Percentiles rank a stretch among this genome's conserved stretches.
These are phyloP conservation scores for Pythium periplocum DNA, from an alignment of 352 stramenopile species.

Conservation along the genomic window DNA sequence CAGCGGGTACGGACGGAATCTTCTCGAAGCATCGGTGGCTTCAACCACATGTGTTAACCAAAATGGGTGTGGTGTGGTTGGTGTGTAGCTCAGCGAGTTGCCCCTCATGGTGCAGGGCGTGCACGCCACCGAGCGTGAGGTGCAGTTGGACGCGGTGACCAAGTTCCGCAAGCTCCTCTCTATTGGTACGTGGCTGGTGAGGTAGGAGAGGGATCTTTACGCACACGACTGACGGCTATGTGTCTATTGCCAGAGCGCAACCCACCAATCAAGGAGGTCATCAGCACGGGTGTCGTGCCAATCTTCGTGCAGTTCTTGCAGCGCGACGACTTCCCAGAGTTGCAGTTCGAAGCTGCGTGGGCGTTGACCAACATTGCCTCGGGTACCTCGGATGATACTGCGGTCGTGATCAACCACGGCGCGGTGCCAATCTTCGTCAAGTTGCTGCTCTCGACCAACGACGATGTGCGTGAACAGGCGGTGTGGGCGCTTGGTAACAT, in stretches of 20 bases:
- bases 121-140: slow-evolving; percentile 85
- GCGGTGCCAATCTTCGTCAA: slow-evolving; percentile 98
- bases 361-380: slow-evolving; percentile 99
- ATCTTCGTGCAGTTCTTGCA: slow-evolving; percentile 98
- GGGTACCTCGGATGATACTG: slow-evolving; percentile 96
- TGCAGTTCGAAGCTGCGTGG: slow-evolving; percentile 99
- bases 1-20: slow-evolving; percentile 46
- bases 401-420: slow-evolving; percentile 95
- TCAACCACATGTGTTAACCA: too few species aligned
- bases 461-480: slow-evolving; percentile 95
- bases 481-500: slow-evolving; percentile 99
- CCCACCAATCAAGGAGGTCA: slow-evolving; percentile 98
- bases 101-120: slow-evolving; percentile 93
- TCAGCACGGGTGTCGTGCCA: slow-evolving; percentile 96
- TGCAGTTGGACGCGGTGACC: slow-evolving; percentile 95
- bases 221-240: neutral
- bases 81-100: slow-evolving; percentile 88
- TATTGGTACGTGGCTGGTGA: slow-evolving; percentile 75
- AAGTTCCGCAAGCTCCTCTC: slow-evolving; percentile 98
- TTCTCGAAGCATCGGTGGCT: neutral
- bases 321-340: slow-evolving; percentile 88
- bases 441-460: slow-evolving; percentile 93
- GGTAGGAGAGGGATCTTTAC: neutral
- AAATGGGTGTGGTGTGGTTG: too few species aligned
- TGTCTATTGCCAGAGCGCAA: slow-evolving; percentile 88